phyloP scores from a whole-genome alignment of 2,329 filamentous ascomycete genomes.

The Aspergillus calidoustus region DNA sequence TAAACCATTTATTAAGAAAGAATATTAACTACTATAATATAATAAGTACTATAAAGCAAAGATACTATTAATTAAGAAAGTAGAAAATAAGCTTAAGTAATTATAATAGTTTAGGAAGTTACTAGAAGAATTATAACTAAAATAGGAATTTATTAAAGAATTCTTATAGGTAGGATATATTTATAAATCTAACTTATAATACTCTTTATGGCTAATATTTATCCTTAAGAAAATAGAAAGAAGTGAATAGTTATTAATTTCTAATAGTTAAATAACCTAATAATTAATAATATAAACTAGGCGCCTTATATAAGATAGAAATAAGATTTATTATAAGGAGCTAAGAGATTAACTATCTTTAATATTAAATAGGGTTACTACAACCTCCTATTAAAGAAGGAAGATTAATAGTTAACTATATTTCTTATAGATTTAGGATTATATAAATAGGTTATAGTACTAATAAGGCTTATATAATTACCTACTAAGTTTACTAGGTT shows the following conservation, averaged over 20 bases:
- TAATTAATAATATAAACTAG: slow-evolving; percentile 1
- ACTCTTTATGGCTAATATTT: background rate
- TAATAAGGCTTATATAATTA: background rate
- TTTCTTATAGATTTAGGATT: slow-evolving; percentile 1
- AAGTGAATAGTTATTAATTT: slow-evolving; percentile 2
- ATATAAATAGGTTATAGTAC: slow-evolving; percentile 1
- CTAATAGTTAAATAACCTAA: background rate
- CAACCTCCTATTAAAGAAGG: background rate
- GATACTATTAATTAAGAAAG: background rate
- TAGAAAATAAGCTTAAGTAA: background rate
- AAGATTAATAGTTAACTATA: background rate
- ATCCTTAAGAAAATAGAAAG: background rate
- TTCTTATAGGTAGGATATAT: background rate
- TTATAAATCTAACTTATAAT: background rate
- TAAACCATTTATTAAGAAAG: background rate
- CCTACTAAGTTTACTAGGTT: background rate
- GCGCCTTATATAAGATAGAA: slow-evolving; percentile 1
- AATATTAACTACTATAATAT: background rate
- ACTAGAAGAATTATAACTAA: background rate
- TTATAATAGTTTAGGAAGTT: background rate
- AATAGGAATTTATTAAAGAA: background rate
- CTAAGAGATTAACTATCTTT: background rate
- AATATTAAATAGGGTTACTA: slow-evolving; percentile 7
- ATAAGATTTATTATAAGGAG: background rate
- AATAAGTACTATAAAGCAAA: background rate